Percentiles rank a stretch among this genome's conserved stretches.
phyloP scores from a whole-genome alignment of 2,329 filamentous ascomycete genomes.

The Paracamarosporium sp. region DNA sequence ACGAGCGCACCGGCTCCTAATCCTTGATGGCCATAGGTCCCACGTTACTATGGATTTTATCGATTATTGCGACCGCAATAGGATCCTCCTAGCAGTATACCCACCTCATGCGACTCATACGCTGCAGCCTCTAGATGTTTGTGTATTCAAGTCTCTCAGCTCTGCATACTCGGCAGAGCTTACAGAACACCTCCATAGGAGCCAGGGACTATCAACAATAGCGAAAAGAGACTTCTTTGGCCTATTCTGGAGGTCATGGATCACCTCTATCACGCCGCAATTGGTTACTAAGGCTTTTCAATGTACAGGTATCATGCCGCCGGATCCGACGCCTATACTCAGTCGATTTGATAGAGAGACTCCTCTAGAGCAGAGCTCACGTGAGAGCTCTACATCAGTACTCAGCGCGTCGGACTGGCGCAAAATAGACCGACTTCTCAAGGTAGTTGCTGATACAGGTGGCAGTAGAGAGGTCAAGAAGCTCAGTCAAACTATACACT shows the following conservation, averaged over 20 bases:
- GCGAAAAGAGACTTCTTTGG: neutral
- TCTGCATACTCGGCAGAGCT: neutral
- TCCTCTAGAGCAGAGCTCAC: neutral
- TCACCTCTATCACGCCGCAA: neutral
- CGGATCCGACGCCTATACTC: neutral
- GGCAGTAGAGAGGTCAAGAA: neutral
- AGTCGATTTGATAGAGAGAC: neutral
- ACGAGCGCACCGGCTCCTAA: constrained; percentile 12
- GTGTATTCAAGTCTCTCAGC: neutral
- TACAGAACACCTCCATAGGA: neutral
- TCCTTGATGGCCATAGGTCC: constrained; percentile 21
- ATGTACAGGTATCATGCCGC: neutral
- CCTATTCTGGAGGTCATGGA: neutral
- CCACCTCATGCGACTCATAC: neutral
- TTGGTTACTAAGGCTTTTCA: neutral
- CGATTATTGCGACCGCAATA: constrained; percentile 17
- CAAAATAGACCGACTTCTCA: neutral
- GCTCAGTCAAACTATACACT: constrained; percentile 7
- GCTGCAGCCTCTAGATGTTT: neutral
- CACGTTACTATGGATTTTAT: constrained; percentile 5
- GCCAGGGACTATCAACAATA: neutral
- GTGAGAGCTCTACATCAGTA: neutral
- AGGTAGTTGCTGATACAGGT: neutral
- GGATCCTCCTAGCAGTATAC: constrained; percentile 10
- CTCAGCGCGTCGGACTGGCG: constrained; percentile 6